Evolutionary conservation across 495 filamentous ascomycete genomes (phyloP).

Genomic region (Hypoxylon fragiforme): DNA sequence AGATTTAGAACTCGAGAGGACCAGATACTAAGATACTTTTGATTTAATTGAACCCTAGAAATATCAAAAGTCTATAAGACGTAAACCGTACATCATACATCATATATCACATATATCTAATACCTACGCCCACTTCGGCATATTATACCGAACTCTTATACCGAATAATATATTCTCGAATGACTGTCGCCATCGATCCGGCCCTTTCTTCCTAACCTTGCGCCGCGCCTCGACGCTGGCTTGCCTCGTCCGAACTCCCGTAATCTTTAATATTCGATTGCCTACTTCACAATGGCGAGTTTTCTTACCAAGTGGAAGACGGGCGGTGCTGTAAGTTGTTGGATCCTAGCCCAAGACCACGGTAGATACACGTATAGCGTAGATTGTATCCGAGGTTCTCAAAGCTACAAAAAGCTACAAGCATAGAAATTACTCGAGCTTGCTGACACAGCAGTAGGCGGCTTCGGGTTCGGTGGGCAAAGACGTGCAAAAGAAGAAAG

Average conservation of each 20-base stretch:
- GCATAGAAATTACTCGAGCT: constrained; percentile 3
- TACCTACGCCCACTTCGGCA: no score
- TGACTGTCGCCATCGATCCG: constrained; percentile 30
- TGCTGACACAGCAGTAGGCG: constrained; percentile 37
- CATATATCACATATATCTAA: no score
- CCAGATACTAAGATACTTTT: no score
- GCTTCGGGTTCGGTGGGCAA: constrained; percentile 44
- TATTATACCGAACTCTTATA: no score
- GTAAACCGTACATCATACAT: no score
- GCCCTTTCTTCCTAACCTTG: constrained; percentile 22
- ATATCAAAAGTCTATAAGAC: no score
- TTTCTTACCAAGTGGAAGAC: constrained; percentile 51
- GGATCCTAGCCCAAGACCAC: background rate
- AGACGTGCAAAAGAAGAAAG: constrained; percentile 65
- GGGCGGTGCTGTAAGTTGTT: constrained; percentile 36
- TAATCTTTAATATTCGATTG: constrained; percentile 1
- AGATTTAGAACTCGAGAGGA: no score
- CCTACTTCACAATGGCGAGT: constrained; percentile 43
- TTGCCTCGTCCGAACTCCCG: constrained; percentile 20
- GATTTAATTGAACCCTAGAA: no score
- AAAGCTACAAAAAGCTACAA: no score
- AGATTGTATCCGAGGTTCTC: constrained; percentile 1
- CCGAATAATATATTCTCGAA: constrained; percentile 24
- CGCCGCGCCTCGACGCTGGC: constrained; percentile 38
- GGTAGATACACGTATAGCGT: background rate